Conservation (phyloP, 1,284 basidiomycete genomes). For the Heterobasidion parviporum region DNA sequence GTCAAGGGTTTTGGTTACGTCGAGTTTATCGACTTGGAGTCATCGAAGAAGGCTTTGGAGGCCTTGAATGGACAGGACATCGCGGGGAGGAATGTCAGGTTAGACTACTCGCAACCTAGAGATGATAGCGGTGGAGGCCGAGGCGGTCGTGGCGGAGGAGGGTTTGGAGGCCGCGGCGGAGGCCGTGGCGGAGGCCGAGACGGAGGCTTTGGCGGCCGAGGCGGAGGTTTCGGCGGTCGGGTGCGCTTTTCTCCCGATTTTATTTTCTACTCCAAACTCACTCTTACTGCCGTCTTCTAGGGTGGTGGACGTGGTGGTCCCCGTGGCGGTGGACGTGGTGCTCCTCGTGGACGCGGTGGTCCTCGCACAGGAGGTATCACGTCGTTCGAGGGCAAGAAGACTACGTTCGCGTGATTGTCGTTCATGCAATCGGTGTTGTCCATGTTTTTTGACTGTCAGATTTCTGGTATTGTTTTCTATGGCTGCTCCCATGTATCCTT, state of each 20-base stretch:
- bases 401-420: conserved; percentile 47
- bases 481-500: neutral
- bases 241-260: neutral
- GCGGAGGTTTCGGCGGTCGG: conserved; percentile 26
- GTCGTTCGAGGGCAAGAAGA: conserved; percentile 74
- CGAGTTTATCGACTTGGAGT: conserved; percentile 79
- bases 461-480: neutral
- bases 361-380: conserved; percentile 71
- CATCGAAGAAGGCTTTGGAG: conserved; percentile 78
- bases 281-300: conserved; percentile 6
- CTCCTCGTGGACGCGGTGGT: conserved; percentile 32
- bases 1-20: conserved; percentile 98
- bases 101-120: conserved; percentile 90
- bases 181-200: conserved; percentile 31
- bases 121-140: conserved; percentile 49
- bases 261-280: neutral
- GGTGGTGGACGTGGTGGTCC: conserved; percentile 28
- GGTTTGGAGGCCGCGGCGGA: conserved; percentile 25
- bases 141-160: conserved; percentile 33
- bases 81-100: conserved; percentile 73
- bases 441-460: too few species aligned
- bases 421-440: neutral
- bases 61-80: conserved; percentile 70
- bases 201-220: conserved; percentile 32
- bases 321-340: conserved; percentile 21